These are phyloP conservation scores for Monosporascus sp. DNA, from an alignment of 2,329 filamentous ascomycete species.

Conservation along the genomic window DNA sequence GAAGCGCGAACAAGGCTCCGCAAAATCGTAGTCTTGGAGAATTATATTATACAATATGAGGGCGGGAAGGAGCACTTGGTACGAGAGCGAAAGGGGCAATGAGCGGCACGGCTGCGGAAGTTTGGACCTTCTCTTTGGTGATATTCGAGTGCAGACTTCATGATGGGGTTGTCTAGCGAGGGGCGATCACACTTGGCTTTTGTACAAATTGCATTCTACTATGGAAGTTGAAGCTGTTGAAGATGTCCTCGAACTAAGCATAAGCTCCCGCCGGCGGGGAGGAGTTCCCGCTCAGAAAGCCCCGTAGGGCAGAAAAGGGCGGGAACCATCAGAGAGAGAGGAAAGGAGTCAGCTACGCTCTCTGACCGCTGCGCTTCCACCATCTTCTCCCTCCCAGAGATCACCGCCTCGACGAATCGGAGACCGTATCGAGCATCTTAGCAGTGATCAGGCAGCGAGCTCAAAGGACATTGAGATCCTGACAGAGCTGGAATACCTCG, in stretches of 20 bases:
- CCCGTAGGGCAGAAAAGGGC: neutral
- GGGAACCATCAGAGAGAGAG: neutral
- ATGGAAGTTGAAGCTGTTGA: conserved; percentile 2
- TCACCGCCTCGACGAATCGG: neutral
- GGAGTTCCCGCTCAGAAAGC: neutral
- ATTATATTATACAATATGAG: neutral
- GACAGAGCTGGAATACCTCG: neutral
- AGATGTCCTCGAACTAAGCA: conserved; percentile 1
- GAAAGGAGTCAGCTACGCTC: neutral
- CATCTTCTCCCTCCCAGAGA: neutral
- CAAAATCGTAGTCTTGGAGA: no score
- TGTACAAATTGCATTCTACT: conserved; percentile 20
- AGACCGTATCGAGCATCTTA: neutral
- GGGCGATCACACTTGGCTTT: conserved; percentile 23
- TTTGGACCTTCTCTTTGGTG: conserved; percentile 13
- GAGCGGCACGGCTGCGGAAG: conserved; percentile 17
- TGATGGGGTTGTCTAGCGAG: conserved; percentile 8
- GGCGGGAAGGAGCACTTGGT: neutral
- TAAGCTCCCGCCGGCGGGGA: neutral
- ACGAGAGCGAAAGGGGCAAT: conserved; percentile 8
- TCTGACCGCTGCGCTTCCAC: neutral
- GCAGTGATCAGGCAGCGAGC: neutral
- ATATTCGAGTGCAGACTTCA: conserved; percentile 8
- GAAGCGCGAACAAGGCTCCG: conserved; percentile 4
- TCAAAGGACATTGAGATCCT: neutral